Base-by-base conservation (phyloP, 257 asterid genomes). In the Plectranthus barbatus region DNA sequence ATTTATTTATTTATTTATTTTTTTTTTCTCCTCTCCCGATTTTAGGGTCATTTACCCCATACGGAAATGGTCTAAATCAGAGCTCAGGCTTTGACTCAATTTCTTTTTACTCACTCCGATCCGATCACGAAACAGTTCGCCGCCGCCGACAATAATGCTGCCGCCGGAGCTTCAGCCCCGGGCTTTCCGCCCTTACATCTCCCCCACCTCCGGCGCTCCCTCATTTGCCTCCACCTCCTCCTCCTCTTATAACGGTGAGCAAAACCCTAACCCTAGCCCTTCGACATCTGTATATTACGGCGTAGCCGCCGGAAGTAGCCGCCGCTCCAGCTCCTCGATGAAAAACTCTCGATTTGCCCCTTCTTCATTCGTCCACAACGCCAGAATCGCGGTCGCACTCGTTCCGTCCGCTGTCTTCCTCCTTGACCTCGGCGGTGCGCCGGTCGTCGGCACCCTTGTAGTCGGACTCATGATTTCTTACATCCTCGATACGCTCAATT, bases 111-210 rank as follows among this genome's bases (percentile, higher is more conserved):
- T 65, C 70, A 58, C 76, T 56, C 75, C 83, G 80, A 79, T 74
- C 85, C 70, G 64, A 71, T 77, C 79, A 49, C 61, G 41, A 58
- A 60, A 53, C 66, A 64, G 1, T 12, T 13, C 76, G 6, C 67
- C 72, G 71, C 49, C 74, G 72, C 77, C 80, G 85, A 82, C 79
- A 66, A 54, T 52, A n/a, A 87, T 87, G 98, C 81, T 90, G 58
- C 89, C 88, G 81, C 93, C 94, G 87, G 99, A 93, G 87, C 95
- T 93, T 69, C 94, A 93, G 66, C 73, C 99, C 26, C 88, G 93
- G 73, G 46, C 94, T 12, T 83, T 83, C 85, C 96, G 96, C 47
- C 96, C 97, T 0, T 79, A 85, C 72, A 82, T 89, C 49, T 70
- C 91, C 19, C 60, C 90, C 70, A 84, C 96, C 39, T 63, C 77